These are phyloP conservation scores for Raffaelea deltoideospora DNA, from an alignment of 2,329 filamentous ascomycete species.

Conservation along the genomic window DNA sequence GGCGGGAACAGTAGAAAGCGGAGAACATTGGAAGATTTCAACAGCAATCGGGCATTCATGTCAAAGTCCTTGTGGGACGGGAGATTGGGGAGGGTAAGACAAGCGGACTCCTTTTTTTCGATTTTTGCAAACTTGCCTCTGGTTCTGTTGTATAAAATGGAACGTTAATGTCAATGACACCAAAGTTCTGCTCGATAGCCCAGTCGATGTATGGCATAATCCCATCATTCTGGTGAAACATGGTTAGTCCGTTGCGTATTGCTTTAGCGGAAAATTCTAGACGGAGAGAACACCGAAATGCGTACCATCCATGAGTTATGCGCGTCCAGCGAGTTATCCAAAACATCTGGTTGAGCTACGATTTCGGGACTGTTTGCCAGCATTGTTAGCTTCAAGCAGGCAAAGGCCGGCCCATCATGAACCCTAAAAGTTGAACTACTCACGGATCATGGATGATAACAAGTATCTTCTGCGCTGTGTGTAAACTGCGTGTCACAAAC, in stretches of 20 bases:
- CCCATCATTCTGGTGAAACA: conserved; percentile 52
- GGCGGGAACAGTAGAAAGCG: no score
- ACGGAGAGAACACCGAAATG: no score
- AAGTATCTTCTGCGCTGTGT: conserved; percentile 51
- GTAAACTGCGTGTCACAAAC: conserved; percentile 59
- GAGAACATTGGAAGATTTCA: no score
- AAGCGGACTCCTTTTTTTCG: no score
- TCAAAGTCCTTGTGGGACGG: no score
- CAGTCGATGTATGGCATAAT: conserved; percentile 71
- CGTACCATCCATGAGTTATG: conserved; percentile 84
- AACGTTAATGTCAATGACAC: conserved; percentile 82
- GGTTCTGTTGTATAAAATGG: conserved; percentile 58
- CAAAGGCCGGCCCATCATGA: no score
- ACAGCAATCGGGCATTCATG: no score
- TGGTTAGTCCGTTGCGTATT: neutral
- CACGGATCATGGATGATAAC: conserved; percentile 85
- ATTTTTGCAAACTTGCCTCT: conserved; percentile 34
- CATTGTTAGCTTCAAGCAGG: conserved; percentile 4
- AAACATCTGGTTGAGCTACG: conserved; percentile 47
- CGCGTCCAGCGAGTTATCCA: conserved; percentile 60
- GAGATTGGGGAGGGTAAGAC: no score
- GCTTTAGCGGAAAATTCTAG: no score
- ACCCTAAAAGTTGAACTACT: conserved; percentile 22
- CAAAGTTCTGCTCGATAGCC: conserved; percentile 63
- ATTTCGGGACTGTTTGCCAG: conserved; percentile 56